These are phyloP conservation scores for Rusavskia elegans DNA, from an alignment of 495 filamentous ascomycete genomes.

Conservation along the genomic window DNA sequence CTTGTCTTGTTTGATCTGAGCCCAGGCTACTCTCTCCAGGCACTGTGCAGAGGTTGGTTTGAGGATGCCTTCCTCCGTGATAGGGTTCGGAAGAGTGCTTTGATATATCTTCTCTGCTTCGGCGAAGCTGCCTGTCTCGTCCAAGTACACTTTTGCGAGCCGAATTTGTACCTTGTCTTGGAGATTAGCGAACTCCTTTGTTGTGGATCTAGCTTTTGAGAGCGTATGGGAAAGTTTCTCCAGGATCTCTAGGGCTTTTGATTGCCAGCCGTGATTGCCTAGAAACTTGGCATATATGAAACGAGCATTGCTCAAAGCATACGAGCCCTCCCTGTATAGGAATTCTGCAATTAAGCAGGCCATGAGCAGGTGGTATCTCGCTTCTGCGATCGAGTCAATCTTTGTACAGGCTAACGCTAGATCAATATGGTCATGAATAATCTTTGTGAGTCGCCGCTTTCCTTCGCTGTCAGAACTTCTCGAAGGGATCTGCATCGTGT, in stretches of 20 bases:
- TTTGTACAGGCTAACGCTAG: background rate
- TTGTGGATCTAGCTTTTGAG: background rate
- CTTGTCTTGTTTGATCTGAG: background rate
- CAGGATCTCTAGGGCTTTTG: background rate
- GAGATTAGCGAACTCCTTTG: background rate
- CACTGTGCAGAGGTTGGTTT: background rate
- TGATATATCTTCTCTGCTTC: background rate
- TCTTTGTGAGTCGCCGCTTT: background rate
- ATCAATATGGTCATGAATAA: background rate
- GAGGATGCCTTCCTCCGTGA: no score
- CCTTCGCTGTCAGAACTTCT: no score
- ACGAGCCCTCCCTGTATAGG: background rate
- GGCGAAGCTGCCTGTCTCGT: background rate
- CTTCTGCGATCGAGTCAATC: background rate
- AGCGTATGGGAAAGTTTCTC: background rate
- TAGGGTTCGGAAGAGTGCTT: background rate
- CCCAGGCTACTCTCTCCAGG: background rate
- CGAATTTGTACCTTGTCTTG: background rate
- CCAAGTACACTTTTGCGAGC: background rate
- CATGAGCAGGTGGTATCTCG: background rate
- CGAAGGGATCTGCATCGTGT: no score
- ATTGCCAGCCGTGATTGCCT: background rate
- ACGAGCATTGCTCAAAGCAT: background rate
- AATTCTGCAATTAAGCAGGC: background rate
- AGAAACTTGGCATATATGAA: background rate